phyloP scores from a whole-genome alignment of 2,329 filamentous ascomycete species.

The Exophiala dermatitidis region DNA sequence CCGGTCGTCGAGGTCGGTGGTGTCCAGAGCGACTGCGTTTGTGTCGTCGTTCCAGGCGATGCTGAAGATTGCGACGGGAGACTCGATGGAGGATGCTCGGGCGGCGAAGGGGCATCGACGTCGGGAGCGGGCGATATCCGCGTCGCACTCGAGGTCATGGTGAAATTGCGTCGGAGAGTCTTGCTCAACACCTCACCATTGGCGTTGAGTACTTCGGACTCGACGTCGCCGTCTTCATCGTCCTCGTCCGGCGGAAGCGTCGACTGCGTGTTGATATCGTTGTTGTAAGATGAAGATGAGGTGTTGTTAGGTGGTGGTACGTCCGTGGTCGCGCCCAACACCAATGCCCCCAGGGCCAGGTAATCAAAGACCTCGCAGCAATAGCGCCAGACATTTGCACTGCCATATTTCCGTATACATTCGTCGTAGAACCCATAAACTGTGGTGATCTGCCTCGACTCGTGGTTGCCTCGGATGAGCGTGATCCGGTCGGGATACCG shows the following conservation, averaged over 20 bases:
- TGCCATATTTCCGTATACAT: constrained; percentile 91
- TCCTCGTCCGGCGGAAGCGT: constrained; percentile 53
- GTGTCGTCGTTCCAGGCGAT: constrained; percentile 45
- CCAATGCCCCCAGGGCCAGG: constrained; percentile 79
- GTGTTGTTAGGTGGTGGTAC: constrained; percentile 43
- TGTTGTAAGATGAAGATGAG: constrained; percentile 30
- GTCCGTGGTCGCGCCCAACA: constrained; percentile 70
- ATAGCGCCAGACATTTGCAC: constrained; percentile 92
- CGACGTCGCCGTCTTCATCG: constrained; percentile 69
- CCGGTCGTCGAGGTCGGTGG: constrained; percentile 52
- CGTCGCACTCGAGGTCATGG: constrained; percentile 17
- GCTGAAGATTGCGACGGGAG: constrained; percentile 66
- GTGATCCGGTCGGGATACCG: constrained; percentile 97
- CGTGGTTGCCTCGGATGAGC: constrained; percentile 88
- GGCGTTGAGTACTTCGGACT: constrained; percentile 88
- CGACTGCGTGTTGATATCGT: constrained; percentile 38
- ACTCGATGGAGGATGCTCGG: constrained; percentile 27
- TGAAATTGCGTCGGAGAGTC: constrained; percentile 32
- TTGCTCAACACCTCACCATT: constrained; percentile 67
- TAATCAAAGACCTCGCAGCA: constrained; percentile 99
- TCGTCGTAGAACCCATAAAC: constrained; percentile 99
- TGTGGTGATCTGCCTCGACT: constrained; percentile 92
- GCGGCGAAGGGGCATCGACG: constrained; percentile 38
- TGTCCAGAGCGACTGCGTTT: constrained; percentile 34
- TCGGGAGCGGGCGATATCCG: constrained; percentile 27